These are phyloP conservation scores for Cladosporium sphaerospermum DNA, from an alignment of 2,329 filamentous ascomycete genomes.

Conservation along the genomic window DNA sequence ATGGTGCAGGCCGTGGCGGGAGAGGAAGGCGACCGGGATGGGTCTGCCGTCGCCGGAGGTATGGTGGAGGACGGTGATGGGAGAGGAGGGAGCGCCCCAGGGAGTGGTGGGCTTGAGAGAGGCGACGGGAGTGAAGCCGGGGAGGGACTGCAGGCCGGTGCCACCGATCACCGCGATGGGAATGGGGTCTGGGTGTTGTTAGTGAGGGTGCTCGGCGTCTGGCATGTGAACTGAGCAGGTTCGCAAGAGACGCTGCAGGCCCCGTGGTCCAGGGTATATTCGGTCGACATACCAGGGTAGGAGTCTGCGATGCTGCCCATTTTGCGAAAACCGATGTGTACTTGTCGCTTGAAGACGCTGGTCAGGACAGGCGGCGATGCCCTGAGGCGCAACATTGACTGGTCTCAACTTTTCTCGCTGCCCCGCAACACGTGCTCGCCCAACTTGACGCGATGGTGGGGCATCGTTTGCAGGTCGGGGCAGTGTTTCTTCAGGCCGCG, in stretches of 20 bases:
- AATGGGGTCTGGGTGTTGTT: slow-evolving; percentile 36
- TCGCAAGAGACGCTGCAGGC: not conserved
- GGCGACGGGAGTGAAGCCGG: slow-evolving; percentile 79
- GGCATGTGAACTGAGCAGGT: not conserved
- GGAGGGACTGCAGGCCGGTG: slow-evolving; percentile 82
- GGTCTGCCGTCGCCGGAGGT: slow-evolving; percentile 52
- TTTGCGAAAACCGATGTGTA: slow-evolving; percentile 30
- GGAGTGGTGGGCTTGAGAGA: slow-evolving; percentile 71
- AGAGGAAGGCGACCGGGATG: slow-evolving; percentile 77
- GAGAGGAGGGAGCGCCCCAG: slow-evolving; percentile 74
- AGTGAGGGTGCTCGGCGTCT: not conserved
- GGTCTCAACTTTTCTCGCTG: slow-evolving; percentile 10
- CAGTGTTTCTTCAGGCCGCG: no score
- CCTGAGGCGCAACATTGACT: not conserved
- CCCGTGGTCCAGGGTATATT: not conserved
- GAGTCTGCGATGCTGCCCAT: slow-evolving; percentile 31
- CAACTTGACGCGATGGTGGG: slow-evolving; percentile 3
- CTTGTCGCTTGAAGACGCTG: not conserved
- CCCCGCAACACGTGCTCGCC: slow-evolving; percentile 10
- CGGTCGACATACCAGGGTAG: slow-evolving; percentile 24
- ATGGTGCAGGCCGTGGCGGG: slow-evolving; percentile 84
- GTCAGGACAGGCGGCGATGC: not conserved
- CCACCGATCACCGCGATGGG: slow-evolving; percentile 55
- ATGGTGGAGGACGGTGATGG: slow-evolving; percentile 85
- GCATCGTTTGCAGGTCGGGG: not conserved